Evolutionary conservation across 2,329 filamentous ascomycete genomes (phyloP), one percentile per base, ranked within the genome.

Genomic region (Epichloe elymi): DNA sequence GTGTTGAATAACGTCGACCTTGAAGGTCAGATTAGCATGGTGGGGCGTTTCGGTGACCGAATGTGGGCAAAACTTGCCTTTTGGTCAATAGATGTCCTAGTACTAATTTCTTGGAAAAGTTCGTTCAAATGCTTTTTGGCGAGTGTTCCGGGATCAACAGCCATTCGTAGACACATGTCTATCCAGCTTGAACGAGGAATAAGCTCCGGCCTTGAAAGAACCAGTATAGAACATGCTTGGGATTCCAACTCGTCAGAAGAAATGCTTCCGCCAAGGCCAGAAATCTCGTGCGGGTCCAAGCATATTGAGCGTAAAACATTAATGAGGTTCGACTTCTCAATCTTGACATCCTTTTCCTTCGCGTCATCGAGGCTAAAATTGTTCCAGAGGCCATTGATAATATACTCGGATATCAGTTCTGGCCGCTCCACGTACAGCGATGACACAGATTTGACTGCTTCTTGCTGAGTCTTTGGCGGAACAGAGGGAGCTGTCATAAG

Each of bases 181-280:
- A 98, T 97, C 94, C 94, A 98, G 54, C 79, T 86, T 19, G 82
- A 75, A 53, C 79, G 79, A 0, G 88, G 84, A 53, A 97, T 78
- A 37, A 98, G 70, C 53, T 90, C 83, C 19, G 82, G 75, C 23
- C 88, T 85, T 51, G 86, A 85, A 26, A 98, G 73, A 17, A 95
- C 82, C 17, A 95, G 71, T 4, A 96, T 70, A 5, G 80, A 78
- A 56, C 89, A 80, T 59, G 95, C 81, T 63, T 95, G 88, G 23
- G 70, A 66, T 58, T 86, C 79, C 8, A 90, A 63, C 14, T 71
- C 59, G 20, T 74, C 67, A 50, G 70, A 63, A 38, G 74, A 66
- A n/a, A 76, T 62, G 17, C 65, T 64, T 35, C 65, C 61, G 10
- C 70, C 71, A 0, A 70, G 58, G 33, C 68, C 68, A 47, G 68